Evolutionary conservation across 768 basidiomycete species (phyloP), one percentile per base, ranked within the genome.

Genomic region (Termitomyces sp.): DNA sequence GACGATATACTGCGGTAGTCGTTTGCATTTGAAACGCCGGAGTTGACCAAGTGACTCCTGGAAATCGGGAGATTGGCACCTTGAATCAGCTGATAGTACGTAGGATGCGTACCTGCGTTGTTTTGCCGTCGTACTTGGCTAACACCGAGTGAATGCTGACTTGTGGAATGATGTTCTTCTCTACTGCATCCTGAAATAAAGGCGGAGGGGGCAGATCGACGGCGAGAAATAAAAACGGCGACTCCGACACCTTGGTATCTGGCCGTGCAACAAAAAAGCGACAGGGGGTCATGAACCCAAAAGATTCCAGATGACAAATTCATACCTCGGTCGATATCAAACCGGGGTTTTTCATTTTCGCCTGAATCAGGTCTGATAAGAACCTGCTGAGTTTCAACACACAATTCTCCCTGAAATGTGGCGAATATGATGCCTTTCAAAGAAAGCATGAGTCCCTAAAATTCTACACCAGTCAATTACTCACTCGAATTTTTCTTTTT

Each of bases 121-220:
- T 91, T 60, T 74, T 76, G 13, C 97, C 97, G 70, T 98, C 93
- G 70, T 94, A 99, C 71, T 99, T 99, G 18, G 89, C 81, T 22
- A 98, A 78, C 27, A 98, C 87, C 11, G 87, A 85, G 55, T 94
- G 85, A 54, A 99, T 86, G 43, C 88, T 89, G 57, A 97, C 92
- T 79, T 99, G 97, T 31, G 97, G 97, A 60, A 98, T 97, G 68
- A 99, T 98, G 69, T 98, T 98, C 75, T 97, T 97, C 75, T 97
- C 94, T 43, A 96, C 82, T 4, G 90, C 74, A 66, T 98, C 95
- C 72, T 98, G 96, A 72, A 98, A 99, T 36, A 99, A 74, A 15
- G 96, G 97, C n/a, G 94, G 94, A 0, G 97, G 91, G 16, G 97
- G 97, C 23, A 98, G 81, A 73, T 99, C 97, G 27, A 98, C 85